Percentiles rank a stretch among this genome's conserved stretches.
These are phyloP conservation scores for Oidiodendron maius DNA, from an alignment of 495 filamentous ascomycete species.

Conservation along the genomic window DNA sequence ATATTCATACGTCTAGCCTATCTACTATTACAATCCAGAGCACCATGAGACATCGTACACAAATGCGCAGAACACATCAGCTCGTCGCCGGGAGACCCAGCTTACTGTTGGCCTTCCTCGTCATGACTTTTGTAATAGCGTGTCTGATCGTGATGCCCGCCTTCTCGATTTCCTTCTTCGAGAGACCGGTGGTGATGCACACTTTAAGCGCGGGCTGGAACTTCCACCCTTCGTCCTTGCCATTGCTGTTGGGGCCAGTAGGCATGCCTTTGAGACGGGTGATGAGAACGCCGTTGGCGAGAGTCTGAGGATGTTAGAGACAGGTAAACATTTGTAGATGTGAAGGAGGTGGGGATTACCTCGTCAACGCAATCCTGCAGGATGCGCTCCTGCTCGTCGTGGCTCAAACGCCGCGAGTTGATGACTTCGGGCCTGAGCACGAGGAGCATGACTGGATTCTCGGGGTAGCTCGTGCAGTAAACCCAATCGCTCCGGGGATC, in stretches of 20 bases:
- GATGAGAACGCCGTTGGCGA: slow-evolving; percentile 83
- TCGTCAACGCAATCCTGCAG: slow-evolving; percentile 92
- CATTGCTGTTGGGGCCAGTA: slow-evolving; percentile 49
- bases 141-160: slow-evolving; percentile 83
- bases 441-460: slow-evolving; percentile 83
- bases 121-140: slow-evolving; percentile 85
- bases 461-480: slow-evolving; percentile 65
- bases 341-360: slow-evolving; percentile 42
- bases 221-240: slow-evolving; percentile 54
- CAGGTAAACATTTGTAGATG: not conserved
- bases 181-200: slow-evolving; percentile 78
- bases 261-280: slow-evolving; percentile 76
- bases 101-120: slow-evolving; percentile 28
- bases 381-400: slow-evolving; percentile 75
- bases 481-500: slow-evolving; percentile 95
- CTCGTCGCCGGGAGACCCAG: slow-evolving; percentile 13
- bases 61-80: too few relatives aligned
- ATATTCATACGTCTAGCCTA: too few relatives aligned
- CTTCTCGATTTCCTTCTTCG: slow-evolving; percentile 92
- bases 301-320: slow-evolving; percentile 37
- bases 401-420: slow-evolving; percentile 55
- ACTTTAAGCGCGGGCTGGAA: slow-evolving; percentile 80
- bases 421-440: slow-evolving; percentile 82
- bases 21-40: too few relatives aligned
- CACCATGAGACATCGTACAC: too few relatives aligned